Conservation (phyloP, 257 asterid species). For the Nicotiana noctiflora region DNA sequence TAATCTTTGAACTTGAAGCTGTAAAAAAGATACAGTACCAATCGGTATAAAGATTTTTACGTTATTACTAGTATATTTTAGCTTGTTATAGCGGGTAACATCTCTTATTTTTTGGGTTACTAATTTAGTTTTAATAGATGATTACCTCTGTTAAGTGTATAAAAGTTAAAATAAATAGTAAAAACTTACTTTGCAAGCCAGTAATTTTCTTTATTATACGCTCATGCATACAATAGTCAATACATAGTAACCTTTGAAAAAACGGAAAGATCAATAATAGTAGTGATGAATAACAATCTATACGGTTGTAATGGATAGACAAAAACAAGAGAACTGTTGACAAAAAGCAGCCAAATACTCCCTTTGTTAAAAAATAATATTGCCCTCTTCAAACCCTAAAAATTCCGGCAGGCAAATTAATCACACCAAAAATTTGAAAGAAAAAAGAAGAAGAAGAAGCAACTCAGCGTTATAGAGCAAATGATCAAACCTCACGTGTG, state of each 20-base stretch:
- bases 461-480: constrained; percentile 20
- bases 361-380: background rate
- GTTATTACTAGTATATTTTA: too few relatives aligned
- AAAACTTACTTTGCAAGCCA: background rate
- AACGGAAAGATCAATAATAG: background rate
- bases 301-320: background rate
- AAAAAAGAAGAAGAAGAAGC: background rate
- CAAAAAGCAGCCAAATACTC: background rate
- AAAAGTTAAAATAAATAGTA: too few relatives aligned
- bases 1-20: background rate
- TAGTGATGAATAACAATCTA: background rate
- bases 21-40: too few relatives aligned
- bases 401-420: constrained; percentile 31
- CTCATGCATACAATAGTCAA: background rate
- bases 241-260: background rate
- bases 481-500: constrained; percentile 41
- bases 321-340: too few relatives aligned
- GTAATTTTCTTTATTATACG: background rate
- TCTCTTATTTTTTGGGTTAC: too few relatives aligned
- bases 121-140: too few relatives aligned
- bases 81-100: too few relatives aligned
- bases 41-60: too few relatives aligned
- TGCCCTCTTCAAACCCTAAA: constrained; percentile 47
- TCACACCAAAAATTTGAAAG: constrained; percentile 31
- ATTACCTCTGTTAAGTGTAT: too few relatives aligned